A percentile compares a stretch with the other conserved stretches of the same genome.
Evolutionary conservation across 306 rosid species (phyloP).

Genomic region (Corylus americana): DNA sequence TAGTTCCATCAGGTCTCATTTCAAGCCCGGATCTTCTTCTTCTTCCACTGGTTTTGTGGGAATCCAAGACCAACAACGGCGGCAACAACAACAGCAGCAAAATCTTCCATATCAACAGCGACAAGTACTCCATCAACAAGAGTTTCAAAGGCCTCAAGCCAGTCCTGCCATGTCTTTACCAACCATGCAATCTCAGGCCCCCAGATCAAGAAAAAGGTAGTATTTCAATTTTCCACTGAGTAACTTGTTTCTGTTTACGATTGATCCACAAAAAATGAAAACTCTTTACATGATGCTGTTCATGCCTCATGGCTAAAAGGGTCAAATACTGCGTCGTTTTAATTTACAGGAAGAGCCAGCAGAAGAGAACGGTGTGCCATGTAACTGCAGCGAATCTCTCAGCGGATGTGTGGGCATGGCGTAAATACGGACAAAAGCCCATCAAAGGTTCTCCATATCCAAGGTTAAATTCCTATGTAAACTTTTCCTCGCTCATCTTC

Average conservation of each 20-base stretch:
- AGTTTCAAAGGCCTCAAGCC: slow-evolving; percentile 21
- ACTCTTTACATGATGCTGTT: background rate
- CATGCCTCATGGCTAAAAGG: background rate
- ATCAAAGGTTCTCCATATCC: slow-evolving; percentile 84
- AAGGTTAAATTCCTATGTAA: slow-evolving; percentile 39
- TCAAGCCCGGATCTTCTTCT: slow-evolving; percentile 24
- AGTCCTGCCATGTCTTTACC: slow-evolving; percentile 21
- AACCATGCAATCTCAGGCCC: slow-evolving; percentile 28
- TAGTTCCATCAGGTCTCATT: slow-evolving; percentile 26
- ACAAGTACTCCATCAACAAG: slow-evolving; percentile 14
- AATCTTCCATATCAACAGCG: background rate
- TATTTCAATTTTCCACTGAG: background rate
- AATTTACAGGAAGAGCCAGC: slow-evolving; percentile 53
- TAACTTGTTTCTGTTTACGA: background rate
- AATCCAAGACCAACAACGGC: slow-evolving; percentile 29
- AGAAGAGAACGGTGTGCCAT: slow-evolving; percentile 48
- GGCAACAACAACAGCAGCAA: slow-evolving; percentile 2
- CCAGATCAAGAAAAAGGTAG: slow-evolving; percentile 55
- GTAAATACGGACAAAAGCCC: slow-evolving; percentile 80
- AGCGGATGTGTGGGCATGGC: slow-evolving; percentile 82
- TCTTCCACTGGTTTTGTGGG: slow-evolving; percentile 26
- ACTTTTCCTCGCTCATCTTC: background rate
- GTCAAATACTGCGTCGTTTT: background rate
- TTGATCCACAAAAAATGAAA: background rate
- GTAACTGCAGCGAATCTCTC: slow-evolving; percentile 58